phyloP scores from a whole-genome alignment of 345 rosid genomes.

The Boechera retrofracta region DNA sequence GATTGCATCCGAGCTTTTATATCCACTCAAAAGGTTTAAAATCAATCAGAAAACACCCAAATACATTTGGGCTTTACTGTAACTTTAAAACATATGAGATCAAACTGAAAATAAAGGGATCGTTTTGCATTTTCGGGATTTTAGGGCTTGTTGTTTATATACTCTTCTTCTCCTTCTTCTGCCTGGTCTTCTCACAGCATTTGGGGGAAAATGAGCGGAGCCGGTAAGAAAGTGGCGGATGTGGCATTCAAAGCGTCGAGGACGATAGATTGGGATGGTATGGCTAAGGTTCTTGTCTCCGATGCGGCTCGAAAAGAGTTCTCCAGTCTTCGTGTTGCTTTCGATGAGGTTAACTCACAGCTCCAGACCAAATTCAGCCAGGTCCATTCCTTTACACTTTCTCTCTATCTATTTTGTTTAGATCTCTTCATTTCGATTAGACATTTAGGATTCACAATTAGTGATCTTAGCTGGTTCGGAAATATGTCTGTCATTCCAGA shows the following conservation, averaged over 20 bases:
- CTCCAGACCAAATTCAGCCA: constrained; percentile 89
- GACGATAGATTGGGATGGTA: constrained; percentile 84
- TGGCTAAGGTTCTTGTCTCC: constrained; percentile 82
- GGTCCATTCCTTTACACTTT: constrained; percentile 32
- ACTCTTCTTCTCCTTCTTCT: not conserved
- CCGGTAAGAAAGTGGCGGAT: constrained; percentile 41
- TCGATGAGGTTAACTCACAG: constrained; percentile 75
- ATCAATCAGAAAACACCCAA: not conserved
- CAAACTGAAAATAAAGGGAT: not conserved
- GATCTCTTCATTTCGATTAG: not conserved
- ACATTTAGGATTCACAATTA: no score
- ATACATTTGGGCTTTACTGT: not conserved
- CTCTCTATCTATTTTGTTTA: not conserved
- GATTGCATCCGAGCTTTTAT: not conserved
- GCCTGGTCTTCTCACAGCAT: not conserved
- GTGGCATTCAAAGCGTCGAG: constrained; percentile 83
- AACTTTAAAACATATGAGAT: not conserved
- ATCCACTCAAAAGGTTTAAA: not conserved
- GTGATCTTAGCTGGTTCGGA: no score
- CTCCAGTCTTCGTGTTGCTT: constrained; percentile 73
- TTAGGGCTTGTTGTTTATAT: no score
- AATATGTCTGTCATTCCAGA: no score
- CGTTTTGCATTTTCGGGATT: not conserved
- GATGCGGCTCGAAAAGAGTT: constrained; percentile 90
- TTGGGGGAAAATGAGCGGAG: constrained; percentile 66